These are phyloP conservation scores for Galeopsis tetrahit DNA, from an alignment of 257 asterid species.

Conservation along the genomic window DNA sequence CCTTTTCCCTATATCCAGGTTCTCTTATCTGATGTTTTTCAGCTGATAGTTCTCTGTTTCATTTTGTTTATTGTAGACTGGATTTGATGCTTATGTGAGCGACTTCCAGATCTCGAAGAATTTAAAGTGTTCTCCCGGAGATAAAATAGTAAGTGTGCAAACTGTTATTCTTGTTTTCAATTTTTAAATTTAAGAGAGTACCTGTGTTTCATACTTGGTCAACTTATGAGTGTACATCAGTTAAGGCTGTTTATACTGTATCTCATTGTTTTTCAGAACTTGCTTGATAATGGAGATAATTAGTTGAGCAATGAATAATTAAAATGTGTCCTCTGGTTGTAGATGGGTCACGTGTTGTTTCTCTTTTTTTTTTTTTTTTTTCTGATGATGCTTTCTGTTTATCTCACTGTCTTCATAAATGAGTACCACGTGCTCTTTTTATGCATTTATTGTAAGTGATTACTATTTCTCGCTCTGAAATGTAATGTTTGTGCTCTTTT, in stretches of 20 bases:
- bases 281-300: slow-evolving; percentile 14
- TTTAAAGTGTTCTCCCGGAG: slow-evolving; percentile 52
- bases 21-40: slow-evolving; percentile 31
- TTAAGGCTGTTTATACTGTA: slow-evolving; percentile 12
- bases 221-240: slow-evolving; percentile 3
- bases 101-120: slow-evolving; percentile 74
- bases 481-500: not conserved
- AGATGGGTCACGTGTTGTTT: slow-evolving; percentile 12
- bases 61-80: slow-evolving; percentile 67
- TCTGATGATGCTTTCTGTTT: slow-evolving; percentile 14
- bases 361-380: slow-evolving; percentile 20
- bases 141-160: slow-evolving; percentile 63
- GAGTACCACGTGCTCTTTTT: not conserved
- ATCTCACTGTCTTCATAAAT: slow-evolving; percentile 8
- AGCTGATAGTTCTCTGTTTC: slow-evolving; percentile 32
- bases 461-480: not conserved
- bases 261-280: slow-evolving; percentile 13
- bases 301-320: not conserved
- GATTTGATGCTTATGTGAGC: slow-evolving; percentile 71
- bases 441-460: slow-evolving; percentile 6
- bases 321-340: slow-evolving; percentile 15
- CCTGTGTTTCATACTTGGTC: slow-evolving; percentile 9
- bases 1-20: slow-evolving; percentile 28
- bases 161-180: slow-evolving; percentile 30
- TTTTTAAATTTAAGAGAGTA: slow-evolving; percentile 27